These are phyloP conservation scores for Neurospora sp. DNA, from an alignment of 495 filamentous ascomycete species.

Conservation along the genomic window DNA sequence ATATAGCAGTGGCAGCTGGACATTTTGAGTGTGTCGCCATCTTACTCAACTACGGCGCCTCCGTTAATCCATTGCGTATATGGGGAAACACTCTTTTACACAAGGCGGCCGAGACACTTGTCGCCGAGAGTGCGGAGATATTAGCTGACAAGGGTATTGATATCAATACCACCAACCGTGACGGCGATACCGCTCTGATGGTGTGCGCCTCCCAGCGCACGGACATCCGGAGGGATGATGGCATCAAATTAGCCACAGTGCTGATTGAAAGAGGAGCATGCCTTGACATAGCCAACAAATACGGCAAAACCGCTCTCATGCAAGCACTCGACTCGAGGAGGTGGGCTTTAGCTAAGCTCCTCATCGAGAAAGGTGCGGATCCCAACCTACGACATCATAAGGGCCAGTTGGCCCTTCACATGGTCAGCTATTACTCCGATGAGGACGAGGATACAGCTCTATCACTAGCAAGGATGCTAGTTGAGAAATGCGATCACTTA, in stretches of 20 bases:
- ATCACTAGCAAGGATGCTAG: background rate
- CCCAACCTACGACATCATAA: background rate
- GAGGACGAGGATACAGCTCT: background rate
- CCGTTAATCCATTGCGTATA: no score
- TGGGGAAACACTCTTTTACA: no score
- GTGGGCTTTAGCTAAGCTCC: background rate
- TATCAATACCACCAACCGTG: no score
- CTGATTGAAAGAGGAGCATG: background rate
- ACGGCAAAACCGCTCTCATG: background rate
- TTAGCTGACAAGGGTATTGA: no score
- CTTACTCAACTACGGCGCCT: background rate
- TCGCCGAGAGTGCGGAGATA: no score
- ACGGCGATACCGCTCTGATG: no score
- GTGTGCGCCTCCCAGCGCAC: no score
- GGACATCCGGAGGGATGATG: no score
- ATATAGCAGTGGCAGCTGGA: background rate
- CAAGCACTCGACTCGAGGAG: fast-evolving
- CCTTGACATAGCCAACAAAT: background rate
- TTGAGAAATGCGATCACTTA: background rate
- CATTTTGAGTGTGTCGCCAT: fast-evolving
- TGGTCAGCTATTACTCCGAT: fast-evolving
- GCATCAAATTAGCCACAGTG: fast-evolving
- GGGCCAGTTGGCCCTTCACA: background rate
- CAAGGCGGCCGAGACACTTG: no score
- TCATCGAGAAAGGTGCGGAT: background rate